Evolutionary conservation across 2,329 filamentous ascomycete species (phyloP), one percentile per base, ranked within the genome.

Genomic region (Fusarium proliferatum): DNA sequence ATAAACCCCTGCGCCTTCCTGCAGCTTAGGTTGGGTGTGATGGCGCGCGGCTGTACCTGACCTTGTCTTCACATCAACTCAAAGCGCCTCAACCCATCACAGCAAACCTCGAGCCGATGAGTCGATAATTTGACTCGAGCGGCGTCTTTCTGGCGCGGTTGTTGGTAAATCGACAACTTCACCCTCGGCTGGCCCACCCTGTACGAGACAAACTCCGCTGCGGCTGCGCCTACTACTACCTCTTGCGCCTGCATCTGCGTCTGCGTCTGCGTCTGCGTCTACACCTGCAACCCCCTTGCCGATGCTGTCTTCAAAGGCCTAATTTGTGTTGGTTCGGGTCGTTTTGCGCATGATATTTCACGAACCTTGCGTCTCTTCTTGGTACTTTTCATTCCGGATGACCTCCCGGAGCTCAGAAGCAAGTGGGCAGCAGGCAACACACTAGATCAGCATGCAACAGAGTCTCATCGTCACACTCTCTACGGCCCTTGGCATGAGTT

Each of bases 41-140:
- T 67, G 69, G 76, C 69, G 73, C 72, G 76, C 76, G 76, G 74
- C 74, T 77, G 75, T 77, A 69, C 75, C 59, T 70, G 39, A 28
- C 41, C 64, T 64, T 62, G 65, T 66, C 53, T 64, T 69, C 64
- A 65, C 52, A 77, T 73, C 69, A 73, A 72, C 71, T 71, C 69
- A 73, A 72, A 67, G 73, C 71, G 73, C 71, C 67, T 66, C 61
- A 62, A 67, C 67, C 67, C 63, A 76, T 75, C 72, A 73, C 59
- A 61, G 60, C 56, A 61, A 61, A 59, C 61, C 55, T 63, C 51
- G 48, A 60, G 33, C 61, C 59, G 67, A 63, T 67, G 33, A 64
- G 57, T 61, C 39, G 65, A 67, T 62, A 59, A 67, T 55, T 61
- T 67, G 72, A 57, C 65, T 69, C 52, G 34, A 61, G 45, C 23